Evolutionary conservation across 2,329 filamentous ascomycete genomes (phyloP).

Genomic region (Cladorrhinum sp.): DNA sequence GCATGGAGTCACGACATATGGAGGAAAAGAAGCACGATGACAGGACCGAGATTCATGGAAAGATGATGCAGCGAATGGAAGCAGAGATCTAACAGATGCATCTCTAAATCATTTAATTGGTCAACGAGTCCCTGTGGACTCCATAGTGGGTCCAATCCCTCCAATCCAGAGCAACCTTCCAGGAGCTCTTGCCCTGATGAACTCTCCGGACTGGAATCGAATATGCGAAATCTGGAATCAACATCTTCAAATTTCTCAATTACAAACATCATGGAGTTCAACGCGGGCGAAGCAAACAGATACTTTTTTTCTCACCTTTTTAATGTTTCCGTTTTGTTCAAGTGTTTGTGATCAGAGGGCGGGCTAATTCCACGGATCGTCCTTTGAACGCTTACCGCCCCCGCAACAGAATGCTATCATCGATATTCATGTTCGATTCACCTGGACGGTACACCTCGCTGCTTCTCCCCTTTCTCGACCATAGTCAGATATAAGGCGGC

Average conservation of each 20-base stretch:
- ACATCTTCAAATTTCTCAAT: too few relatives aligned
- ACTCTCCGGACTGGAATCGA: too few relatives aligned
- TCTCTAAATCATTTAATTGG: neutral
- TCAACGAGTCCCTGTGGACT: neutral
- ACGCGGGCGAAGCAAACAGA: neutral
- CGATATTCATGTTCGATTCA: neutral
- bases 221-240: too few relatives aligned
- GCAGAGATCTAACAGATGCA: neutral
- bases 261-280: too few relatives aligned
- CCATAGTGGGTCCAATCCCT: too few relatives aligned
- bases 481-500: neutral
- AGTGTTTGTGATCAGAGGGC: too few relatives aligned
- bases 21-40: neutral
- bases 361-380: too few relatives aligned
- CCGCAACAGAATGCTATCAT: neutral
- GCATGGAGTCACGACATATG: neutral
- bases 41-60: neutral
- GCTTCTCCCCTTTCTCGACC: neutral
- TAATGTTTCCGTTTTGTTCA: too few relatives aligned
- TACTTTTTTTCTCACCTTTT: neutral
- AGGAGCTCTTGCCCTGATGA: too few relatives aligned
- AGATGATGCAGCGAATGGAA: neutral
- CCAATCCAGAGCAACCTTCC: too few relatives aligned
- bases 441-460: neutral
- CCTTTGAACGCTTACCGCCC: too few relatives aligned